Base-by-base conservation (phyloP, 208 protist genomes). In the Acanthamoeba culbertsoni region DNA sequence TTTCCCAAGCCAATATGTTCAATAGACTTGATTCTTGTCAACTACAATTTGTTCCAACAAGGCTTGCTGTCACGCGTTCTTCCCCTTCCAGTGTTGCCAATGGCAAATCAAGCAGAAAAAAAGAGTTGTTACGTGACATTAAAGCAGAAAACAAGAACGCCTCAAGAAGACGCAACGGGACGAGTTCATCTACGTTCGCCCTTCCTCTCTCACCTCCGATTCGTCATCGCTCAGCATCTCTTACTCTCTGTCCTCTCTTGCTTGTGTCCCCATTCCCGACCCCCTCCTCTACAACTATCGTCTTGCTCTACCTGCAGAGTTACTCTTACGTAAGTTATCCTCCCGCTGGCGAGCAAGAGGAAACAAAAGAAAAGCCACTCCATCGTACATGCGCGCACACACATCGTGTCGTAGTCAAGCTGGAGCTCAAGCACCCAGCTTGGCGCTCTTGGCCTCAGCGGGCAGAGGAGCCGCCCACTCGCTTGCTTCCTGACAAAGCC, bases 401-500 rank as follows among this genome's bases (percentile, higher is more conserved):
- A 82, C 26, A 53, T 8, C 42, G 35, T n/a, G n/a, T n/a, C n/a
- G n/a, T n/a, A 40, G 65, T 20, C 23, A 23, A 63, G 4, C 4
- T 4, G 8, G 4, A 63, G 40, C 37, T 88, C 59, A 65, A 23
- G 53, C 79, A 35, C 48, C 53, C 53, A 65, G 46, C 79, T 88
- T 65, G 79, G 79, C 28, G 28, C 16, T 63, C 53, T 55, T 65
- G 45, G 18, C 53, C 53, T 55, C 53, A 31, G 31, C 59, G 28
- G 79, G 71, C 45, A 55, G 42, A 82, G 71, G 79, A 26, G 79
- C 33, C n/a, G 37, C 37, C 79, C 79, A 88, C 10, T 88, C 48
- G 79, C 79, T 88, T 40, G 79, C 79, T 43, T 88, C 79, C 53
- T 55, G 48, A 40, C 45, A 88, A 43, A 88, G 53, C 53, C 79